phyloP scores from a whole-genome alignment of 2,329 filamentous ascomycete species.

The Exophiala dermatitidis region DNA sequence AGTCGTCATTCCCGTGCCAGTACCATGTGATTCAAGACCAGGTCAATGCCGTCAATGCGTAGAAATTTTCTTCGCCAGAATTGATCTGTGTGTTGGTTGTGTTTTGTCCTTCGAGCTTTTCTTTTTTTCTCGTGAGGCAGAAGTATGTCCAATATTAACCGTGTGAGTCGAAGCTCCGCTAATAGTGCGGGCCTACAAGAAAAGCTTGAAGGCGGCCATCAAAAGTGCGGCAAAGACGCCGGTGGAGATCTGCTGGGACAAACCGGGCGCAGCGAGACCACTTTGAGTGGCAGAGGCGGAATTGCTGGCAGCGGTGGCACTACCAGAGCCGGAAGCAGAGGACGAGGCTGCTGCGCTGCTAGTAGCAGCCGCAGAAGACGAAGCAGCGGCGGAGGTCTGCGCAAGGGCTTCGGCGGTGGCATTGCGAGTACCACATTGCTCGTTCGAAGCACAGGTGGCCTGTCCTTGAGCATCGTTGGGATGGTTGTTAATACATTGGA shows the following conservation, averaged over 20 bases:
- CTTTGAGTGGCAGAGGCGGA: constrained; percentile 29
- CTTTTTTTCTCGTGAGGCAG: constrained; percentile 1
- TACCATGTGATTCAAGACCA: constrained; percentile 14
- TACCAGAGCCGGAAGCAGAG: constrained; percentile 29
- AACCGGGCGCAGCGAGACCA: constrained; percentile 40
- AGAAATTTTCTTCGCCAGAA: constrained; percentile 3
- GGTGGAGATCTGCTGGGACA: constrained; percentile 47
- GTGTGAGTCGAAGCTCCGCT: constrained; percentile 1
- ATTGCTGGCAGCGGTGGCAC: constrained; percentile 31
- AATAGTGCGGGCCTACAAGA: constrained; percentile 41
- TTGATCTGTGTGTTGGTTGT: neutral
- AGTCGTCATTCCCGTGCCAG: constrained; percentile 11
- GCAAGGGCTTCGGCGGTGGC: constrained; percentile 33
- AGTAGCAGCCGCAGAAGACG: constrained; percentile 32
- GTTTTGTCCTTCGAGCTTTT: constrained; percentile 9
- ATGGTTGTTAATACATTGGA: constrained; percentile 42
- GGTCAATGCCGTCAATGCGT: constrained; percentile 10
- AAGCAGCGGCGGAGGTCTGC: constrained; percentile 28
- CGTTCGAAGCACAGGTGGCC: constrained; percentile 42
- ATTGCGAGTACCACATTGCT: constrained; percentile 48
- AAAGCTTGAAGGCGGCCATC: constrained; percentile 50
- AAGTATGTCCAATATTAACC: constrained; percentile 18
- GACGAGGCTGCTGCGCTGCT: constrained; percentile 31
- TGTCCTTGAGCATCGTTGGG: constrained; percentile 43
- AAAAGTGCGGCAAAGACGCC: constrained; percentile 48